Conservation (phyloP, 164 flowering plant species). For the Chimonanthus salicifolius region DNA sequence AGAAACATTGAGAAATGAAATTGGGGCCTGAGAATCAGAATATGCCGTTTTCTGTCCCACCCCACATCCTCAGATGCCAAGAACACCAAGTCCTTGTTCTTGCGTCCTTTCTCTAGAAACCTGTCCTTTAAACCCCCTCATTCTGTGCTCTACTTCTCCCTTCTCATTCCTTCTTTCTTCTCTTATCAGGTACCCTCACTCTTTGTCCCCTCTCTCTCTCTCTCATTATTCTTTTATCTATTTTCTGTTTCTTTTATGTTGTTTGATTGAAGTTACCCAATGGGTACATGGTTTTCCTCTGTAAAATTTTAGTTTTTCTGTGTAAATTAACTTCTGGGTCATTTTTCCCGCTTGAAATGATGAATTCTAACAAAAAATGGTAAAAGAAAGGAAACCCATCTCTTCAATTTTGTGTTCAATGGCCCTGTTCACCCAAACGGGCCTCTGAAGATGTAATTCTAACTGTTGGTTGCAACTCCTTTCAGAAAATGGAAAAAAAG, state of each 20-base stretch:
- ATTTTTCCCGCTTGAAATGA: background rate
- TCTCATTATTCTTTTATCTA: background rate
- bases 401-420: too few relatives aligned
- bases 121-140: background rate
- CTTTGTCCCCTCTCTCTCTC: background rate
- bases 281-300: background rate
- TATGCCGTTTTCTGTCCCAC: background rate
- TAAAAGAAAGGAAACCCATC: background rate
- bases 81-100: too few relatives aligned
- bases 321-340: background rate
- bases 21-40: background rate
- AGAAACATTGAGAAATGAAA: background rate
- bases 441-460: background rate
- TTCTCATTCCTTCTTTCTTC: background rate
- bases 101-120: background rate
- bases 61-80: background rate
- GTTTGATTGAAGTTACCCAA: background rate
- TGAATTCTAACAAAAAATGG: background rate
- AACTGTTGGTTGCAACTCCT: background rate
- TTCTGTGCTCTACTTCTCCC: background rate
- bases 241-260: background rate
- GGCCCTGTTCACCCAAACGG: background rate
- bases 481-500: background rate
- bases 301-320: background rate
- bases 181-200: background rate